These are phyloP conservation scores for Salix suchowensis DNA, from an alignment of 345 rosid species.

Conservation along the genomic window DNA sequence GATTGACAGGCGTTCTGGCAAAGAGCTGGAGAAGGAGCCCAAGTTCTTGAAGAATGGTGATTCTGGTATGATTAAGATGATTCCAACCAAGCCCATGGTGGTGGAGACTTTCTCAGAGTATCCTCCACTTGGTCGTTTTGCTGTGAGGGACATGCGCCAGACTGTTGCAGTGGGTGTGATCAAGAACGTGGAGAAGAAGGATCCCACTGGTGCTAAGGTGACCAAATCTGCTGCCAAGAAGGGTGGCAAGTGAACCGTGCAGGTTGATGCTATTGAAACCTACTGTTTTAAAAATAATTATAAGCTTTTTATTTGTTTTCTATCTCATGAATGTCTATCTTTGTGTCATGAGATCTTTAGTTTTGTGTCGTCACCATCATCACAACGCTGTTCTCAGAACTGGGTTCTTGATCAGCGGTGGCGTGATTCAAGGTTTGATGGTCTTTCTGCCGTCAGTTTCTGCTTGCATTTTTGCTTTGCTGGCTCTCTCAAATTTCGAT, in stretches of 20 bases:
- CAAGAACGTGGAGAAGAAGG: conserved; percentile 86
- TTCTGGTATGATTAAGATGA: conserved; percentile 74
- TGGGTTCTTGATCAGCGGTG: conserved; percentile 25
- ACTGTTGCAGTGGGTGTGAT: conserved; percentile 86
- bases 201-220: conserved; percentile 73
- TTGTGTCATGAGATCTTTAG: neutral
- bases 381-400: conserved; percentile 11
- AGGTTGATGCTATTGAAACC: neutral
- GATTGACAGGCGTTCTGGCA: conserved; percentile 75
- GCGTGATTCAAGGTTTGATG: neutral
- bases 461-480: neutral
- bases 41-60: conserved; percentile 84
- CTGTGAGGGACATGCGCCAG: conserved; percentile 92
- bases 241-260: conserved; percentile 63
- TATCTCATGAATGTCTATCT: neutral
- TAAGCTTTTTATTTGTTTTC: neutral
- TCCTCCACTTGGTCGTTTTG: conserved; percentile 87
- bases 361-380: conserved; percentile 1
- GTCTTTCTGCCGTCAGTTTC: neutral
- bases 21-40: conserved; percentile 85
- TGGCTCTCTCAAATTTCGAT: neutral
- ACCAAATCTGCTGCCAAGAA: conserved; percentile 87
- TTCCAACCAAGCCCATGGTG: conserved; percentile 90
- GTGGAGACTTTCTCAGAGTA: conserved; percentile 77
- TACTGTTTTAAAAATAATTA: neutral